phyloP scores from a whole-genome alignment of 352 stramenopile genomes.

The Pythium vanterpoolii region DNA sequence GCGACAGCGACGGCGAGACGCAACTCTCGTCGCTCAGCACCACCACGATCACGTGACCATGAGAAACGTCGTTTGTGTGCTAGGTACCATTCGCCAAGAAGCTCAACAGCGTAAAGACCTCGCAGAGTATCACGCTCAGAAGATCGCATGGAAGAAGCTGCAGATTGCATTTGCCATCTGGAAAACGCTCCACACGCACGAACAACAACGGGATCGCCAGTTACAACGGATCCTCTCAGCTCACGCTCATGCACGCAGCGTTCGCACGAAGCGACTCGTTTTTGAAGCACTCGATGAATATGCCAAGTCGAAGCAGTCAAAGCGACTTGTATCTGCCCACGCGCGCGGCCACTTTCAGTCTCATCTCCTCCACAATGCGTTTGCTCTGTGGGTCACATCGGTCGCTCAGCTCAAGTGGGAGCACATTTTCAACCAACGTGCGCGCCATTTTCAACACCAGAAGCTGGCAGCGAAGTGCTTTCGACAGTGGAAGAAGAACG shows the following conservation, averaged over 20 bases:
- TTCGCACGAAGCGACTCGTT: not conserved
- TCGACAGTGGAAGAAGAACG: slow-evolving; percentile 29
- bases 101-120: not conserved
- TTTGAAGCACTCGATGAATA: slow-evolving; percentile 14
- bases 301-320: not conserved
- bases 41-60: not conserved
- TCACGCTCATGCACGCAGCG: not conserved
- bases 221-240: not conserved
- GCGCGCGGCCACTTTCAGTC: slow-evolving; percentile 28
- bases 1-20: not conserved
- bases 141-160: not conserved
- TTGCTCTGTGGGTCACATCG: slow-evolving; percentile 30
- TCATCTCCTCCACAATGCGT: slow-evolving; percentile 21
- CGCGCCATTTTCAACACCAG: slow-evolving; percentile 27
- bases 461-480: slow-evolving; percentile 33
- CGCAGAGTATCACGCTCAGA: not conserved
- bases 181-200: not conserved
- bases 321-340: slow-evolving; percentile 24
- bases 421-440: slow-evolving; percentile 36
- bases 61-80: not conserved
- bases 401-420: slow-evolving; percentile 39
- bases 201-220: not conserved
- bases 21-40: not conserved
- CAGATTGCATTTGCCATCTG: slow-evolving; percentile 2
- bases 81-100: not conserved